Conservation (phyloP, 2,329 filamentous ascomycete species). For the Pseudocercospora macadamiae region DNA sequence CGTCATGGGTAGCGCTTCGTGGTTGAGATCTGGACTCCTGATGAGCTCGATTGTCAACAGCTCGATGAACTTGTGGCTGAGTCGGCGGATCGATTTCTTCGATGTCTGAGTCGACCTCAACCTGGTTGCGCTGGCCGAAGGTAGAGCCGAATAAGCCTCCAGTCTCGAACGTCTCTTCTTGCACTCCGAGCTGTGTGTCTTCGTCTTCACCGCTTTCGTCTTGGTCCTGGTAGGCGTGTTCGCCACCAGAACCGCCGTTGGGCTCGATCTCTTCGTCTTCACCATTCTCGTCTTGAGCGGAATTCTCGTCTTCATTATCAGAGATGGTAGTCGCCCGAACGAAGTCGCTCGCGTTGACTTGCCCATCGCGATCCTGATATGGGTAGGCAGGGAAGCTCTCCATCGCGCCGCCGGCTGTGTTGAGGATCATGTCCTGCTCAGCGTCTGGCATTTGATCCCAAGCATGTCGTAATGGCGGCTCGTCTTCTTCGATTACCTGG, state of each 20-base stretch:
- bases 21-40: too few relatives aligned
- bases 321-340: too few relatives aligned
- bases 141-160: slow-evolving; percentile 15
- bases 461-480: neutral
- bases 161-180: neutral
- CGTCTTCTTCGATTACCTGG: neutral
- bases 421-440: neutral
- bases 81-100: neutral
- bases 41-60: too few relatives aligned
- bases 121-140: slow-evolving; percentile 11
- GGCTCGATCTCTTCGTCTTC: neutral
- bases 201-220: slow-evolving; percentile 1
- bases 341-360: too few relatives aligned
- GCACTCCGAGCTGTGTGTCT: neutral
- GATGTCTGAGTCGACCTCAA: slow-evolving; percentile 5
- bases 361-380: neutral
- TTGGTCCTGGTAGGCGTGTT: neutral
- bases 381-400: neutral
- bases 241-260: neutral
- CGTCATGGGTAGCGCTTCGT: too few relatives aligned
- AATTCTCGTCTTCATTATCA: too few relatives aligned
- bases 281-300: too few relatives aligned
- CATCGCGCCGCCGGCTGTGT: neutral
- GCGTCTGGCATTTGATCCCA: neutral
- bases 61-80: too few relatives aligned